phyloP scores from a whole-genome alignment of 768 basidiomycete species.

The Tricholoma flavovirens region DNA sequence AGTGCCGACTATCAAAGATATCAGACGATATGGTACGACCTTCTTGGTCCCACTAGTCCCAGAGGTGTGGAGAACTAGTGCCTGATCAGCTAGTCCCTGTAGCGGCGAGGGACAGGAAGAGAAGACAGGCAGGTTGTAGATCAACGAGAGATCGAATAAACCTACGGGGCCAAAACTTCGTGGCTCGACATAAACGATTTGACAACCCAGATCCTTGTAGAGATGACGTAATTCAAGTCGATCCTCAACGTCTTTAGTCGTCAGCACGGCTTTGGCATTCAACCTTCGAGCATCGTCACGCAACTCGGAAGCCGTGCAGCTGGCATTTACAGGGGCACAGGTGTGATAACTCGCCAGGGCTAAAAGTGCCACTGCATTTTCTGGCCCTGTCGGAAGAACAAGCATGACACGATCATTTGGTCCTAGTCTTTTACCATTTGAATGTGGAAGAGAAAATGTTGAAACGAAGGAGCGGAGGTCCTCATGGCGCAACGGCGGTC shows the following conservation, averaged over 20 bases:
- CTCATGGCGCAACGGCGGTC: conserved; percentile 30
- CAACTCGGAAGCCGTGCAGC: conserved; percentile 39
- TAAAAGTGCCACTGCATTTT: conserved; percentile 42
- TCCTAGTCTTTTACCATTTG: conserved; percentile 22
- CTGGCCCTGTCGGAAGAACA: conserved; percentile 38
- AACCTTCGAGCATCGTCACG: conserved; percentile 36
- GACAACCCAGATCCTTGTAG: conserved; percentile 30
- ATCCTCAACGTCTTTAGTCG: conserved; percentile 34
- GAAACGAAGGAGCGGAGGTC: conserved; percentile 32
- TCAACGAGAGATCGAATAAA: conserved; percentile 33
- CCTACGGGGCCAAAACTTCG: conserved; percentile 31
- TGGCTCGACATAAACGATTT: conserved; percentile 31
- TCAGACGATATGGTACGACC: conserved; percentile 40
- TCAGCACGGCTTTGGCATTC: conserved; percentile 34
- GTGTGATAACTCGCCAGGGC: conserved; percentile 38
- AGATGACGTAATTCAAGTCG: conserved; percentile 31
- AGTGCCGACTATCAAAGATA: conserved; percentile 37
- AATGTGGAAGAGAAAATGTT: conserved; percentile 34
- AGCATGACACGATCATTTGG: conserved; percentile 44
- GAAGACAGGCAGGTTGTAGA: conserved; percentile 13
- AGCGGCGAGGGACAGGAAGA: conserved; percentile 22
- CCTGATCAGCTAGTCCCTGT: conserved; percentile 38
- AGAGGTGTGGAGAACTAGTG: conserved; percentile 53
- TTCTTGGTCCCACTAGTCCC: conserved; percentile 56
- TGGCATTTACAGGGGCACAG: conserved; percentile 42